Evolutionary conservation across 352 stramenopile species (phyloP), one percentile per base, ranked within the genome.

Genomic region (Globisporangium parvum): DNA sequence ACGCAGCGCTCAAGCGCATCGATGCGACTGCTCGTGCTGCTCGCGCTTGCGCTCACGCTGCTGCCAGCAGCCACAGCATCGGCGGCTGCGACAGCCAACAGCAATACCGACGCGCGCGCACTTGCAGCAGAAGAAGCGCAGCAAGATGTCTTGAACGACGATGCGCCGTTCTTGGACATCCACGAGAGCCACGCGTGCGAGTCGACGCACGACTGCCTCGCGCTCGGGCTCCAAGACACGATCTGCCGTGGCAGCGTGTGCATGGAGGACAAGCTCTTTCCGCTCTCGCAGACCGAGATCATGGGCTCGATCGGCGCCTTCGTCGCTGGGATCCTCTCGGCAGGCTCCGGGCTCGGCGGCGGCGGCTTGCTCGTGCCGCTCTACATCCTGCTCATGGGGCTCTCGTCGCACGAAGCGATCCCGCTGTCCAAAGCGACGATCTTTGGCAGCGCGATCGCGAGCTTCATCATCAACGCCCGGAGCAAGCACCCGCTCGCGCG

Each of bases 401-500:
- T 90, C 44, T 87, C 75, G 28, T 88, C 83, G 3, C 80, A 91
- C 55, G 80, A 93, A 55, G 83, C 83, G 12, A 85, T 93, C 47
- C 83, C 83, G 56, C 61, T 93, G 44, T 91, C 80, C 48, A 93
- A 93, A 60, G 71, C 83, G 31, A 91, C 81, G 21, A 93, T 93
- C 64, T 89, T 93, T 47, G 83, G 83, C 24, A 80, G 80, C 24
- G 74, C 80, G 21, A 88, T 93, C 23, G 80, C 83, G 47, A 88
- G 73, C 56, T 88, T 91, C 44, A 51, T 93, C 18, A 57, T 93
- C 24, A 91, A 88, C 49, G 54, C 78, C 9, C 61, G 72, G 26
- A 85, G 85, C 47, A 73, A 64, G 23, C 83, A 93, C 51, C 83
- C 83, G 24, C 60, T 90, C 23, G 70, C 80, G 28, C 70, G 63